Evolutionary conservation across 306 rosid genomes (phyloP), one percentile per base, ranked within the genome.

Genomic region (Pterocarpus santalinus): DNA sequence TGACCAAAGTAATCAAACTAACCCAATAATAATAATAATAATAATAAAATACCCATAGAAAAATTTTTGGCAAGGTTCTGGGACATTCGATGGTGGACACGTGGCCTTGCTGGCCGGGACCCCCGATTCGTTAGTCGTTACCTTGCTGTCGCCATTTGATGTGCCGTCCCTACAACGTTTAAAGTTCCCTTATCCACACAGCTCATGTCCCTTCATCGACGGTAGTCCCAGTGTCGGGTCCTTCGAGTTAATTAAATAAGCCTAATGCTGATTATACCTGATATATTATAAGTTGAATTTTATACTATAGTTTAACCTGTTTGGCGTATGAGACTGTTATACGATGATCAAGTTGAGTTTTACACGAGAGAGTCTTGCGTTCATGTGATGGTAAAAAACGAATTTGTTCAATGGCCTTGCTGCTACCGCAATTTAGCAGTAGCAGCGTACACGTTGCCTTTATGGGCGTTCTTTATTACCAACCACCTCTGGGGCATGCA

Each of bases 151-250:
- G 8, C 14, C 76, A 67, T 43, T 73, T 38, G 16, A 10, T 62
- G 63, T 15, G 73, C 55, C 72, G 85, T 80, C 87, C 86, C 90
- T 80, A 79, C 85, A 4, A 55, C n/a, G 49, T 32, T 71, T 79
- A 41, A 44, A 43, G 83, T 76, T 68, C 76, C 84, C 82, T 83
- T 67, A 62, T 89, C 88, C 66, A 4, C 87, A 80, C 36, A 76
- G 63, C 1, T 3, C 61, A 2, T 15, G 62, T 56, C 44, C 60
- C 63, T 12, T 53, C 52, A 47, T 47, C 53, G 2, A 47, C 15
- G 69, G 38, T 65, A 2, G 80, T 68, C 80, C 39, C n/a, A 5
- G 13, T 16, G 69, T 65, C 47, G 73, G 76, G 22, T 28, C 57
- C 77, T 1, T 43, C 63, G 12, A 60, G 41, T 39, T 57, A 53